A percentile compares a stretch with the other conserved stretches of the same genome.
phyloP scores from a whole-genome alignment of 371 early-diverging fungal species.

The Parasitella parasitica region DNA sequence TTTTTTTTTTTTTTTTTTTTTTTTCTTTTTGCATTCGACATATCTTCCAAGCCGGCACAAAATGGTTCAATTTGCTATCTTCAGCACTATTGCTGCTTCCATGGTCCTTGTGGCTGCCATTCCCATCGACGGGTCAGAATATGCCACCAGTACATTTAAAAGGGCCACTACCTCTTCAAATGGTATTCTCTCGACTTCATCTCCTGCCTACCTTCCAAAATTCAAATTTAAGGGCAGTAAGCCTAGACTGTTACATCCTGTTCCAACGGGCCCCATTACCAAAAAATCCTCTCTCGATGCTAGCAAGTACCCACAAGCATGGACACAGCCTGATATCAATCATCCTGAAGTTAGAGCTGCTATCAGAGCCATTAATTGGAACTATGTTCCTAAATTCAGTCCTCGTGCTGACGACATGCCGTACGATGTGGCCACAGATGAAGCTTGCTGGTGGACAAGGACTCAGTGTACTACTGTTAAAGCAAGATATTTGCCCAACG shows the following conservation, averaged over 20 bases:
- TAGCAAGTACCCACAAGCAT: conserved; percentile 8
- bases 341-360: conserved; percentile 24
- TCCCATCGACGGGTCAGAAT: neutral
- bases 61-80: neutral
- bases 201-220: conserved; percentile 19
- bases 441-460: conserved; percentile 23
- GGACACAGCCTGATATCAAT: conserved; percentile 6
- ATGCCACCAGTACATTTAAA: neutral
- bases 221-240: conserved; percentile 1
- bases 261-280: conserved; percentile 18
- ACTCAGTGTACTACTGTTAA: conserved; percentile 19
- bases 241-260: neutral
- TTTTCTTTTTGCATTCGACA: too few species aligned
- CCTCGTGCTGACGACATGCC: neutral
- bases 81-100: neutral
- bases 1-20: neutral
- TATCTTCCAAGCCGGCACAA: neutral
- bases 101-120: neutral
- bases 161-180: neutral
- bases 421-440: conserved; percentile 10
- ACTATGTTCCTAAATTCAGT: conserved; percentile 12
- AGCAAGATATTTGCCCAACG: conserved; percentile 13
- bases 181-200: conserved; percentile 14
- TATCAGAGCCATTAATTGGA: conserved; percentile 21
- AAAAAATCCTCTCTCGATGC: neutral